A percentile compares a stretch with the other conserved stretches of the same genome.
These are phyloP conservation scores for Coemansia sp. DNA, from an alignment of 192 early-diverging fungal genomes.

Conservation along the genomic window DNA sequence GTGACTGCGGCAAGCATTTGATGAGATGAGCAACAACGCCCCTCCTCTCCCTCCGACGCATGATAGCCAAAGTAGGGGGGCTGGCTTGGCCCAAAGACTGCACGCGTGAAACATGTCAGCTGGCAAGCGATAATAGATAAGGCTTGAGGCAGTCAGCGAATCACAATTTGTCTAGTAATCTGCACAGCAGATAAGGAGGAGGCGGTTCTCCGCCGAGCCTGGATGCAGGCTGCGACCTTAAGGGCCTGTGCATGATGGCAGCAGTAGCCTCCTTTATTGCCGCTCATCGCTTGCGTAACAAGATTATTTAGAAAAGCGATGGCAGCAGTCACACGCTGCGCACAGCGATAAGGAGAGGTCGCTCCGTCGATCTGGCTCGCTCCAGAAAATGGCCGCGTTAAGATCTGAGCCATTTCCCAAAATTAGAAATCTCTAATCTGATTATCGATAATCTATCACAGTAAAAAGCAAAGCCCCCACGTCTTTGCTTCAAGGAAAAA, in stretches of 20 bases:
- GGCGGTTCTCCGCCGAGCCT: not conserved
- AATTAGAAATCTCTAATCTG: not conserved
- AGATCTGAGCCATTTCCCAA: not conserved
- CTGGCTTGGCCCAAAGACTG: constrained; percentile 1
- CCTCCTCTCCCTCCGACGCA: not conserved
- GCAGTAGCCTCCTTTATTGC: not conserved
- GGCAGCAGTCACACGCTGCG: not conserved
- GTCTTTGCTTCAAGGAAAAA: not conserved
- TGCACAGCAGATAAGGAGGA: too few relatives aligned
- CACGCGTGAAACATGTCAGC: constrained; percentile 4
- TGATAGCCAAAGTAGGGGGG: not conserved
- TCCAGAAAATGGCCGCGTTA: not conserved
- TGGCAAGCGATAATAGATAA: constrained; percentile 2
- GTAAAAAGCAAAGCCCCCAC: not conserved
- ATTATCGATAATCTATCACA: constrained; percentile 4
- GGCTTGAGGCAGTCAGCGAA: not conserved
- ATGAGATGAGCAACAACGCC: not conserved
- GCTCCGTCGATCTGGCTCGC: not conserved
- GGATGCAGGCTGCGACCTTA: not conserved
- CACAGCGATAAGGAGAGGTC: not conserved
- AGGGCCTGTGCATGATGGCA: not conserved
- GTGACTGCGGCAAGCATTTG: constrained; percentile 7
- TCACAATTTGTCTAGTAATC: not conserved
- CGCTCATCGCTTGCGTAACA: not conserved
- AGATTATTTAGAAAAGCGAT: not conserved